Base-by-base conservation (phyloP, 345 rosid genomes). In the Murraya koenigii region DNA sequence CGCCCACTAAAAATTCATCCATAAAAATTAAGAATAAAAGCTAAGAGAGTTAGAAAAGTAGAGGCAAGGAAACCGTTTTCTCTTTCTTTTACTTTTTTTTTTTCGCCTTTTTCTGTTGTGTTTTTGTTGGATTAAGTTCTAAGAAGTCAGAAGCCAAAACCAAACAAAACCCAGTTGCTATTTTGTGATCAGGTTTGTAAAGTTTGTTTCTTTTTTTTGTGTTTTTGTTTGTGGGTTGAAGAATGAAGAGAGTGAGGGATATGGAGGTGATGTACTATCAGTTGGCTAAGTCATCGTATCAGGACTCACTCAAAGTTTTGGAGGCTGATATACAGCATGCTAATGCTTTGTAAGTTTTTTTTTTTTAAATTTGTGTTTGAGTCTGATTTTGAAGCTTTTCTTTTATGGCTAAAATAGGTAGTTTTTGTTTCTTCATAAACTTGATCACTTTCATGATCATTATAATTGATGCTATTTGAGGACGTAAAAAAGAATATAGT, bases 321-420 rank as follows among this genome's bases (percentile, higher is more conserved):
- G 98, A 95, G 84, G 93, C 94, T 78, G 98, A 95, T 79, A 87
- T 95, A 7, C 94, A 92, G 39, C 92, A 89, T 83, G 98, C 98
- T 23, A 95, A 95, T 87, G 84, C 89, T 78, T 81, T 95, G 99
- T 95, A 72, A 89, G 98, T 17, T 52, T 55, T 47, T 20, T 62
- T 80, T 52, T 9, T 25, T 3, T 11, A 7, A 35, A 15, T 61
- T 76, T n/a, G 36, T 20, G 62, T 15, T 68, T 75, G 39, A 55
- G 7, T 19, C 61, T 56, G 73, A 28, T 71, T 33, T 80, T 26
- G 25, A 19, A 25, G 52, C 55, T 19, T 6, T 32, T 33, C 4
- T 30, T 30, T 30, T n/a, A 52, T 72, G 17, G 59, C 58, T 61
- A 33, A 78, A 68, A 49, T 76, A 38, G 77, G 59, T 36, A 74